These are phyloP conservation scores for Fragilariopsis cylindrus DNA, from an alignment of 108 stramenopile species.

Conservation along the genomic window DNA sequence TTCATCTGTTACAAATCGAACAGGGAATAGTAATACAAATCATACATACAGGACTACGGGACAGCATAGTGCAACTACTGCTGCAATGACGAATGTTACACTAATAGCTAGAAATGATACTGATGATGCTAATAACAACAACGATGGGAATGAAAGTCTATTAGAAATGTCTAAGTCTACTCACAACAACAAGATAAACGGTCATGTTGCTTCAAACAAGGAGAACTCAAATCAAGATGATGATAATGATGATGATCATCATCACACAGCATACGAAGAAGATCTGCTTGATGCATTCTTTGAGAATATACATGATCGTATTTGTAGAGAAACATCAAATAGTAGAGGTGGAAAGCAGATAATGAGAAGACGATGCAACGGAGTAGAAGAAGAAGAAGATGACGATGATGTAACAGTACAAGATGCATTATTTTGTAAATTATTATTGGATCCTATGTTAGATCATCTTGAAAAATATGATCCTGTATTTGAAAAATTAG, in stretches of 20 bases:
- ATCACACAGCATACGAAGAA: not conserved
- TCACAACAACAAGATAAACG: not conserved
- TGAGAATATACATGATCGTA: not conserved
- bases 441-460: not conserved
- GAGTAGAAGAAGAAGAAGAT: not conserved
- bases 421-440: not conserved
- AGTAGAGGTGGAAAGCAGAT: not conserved
- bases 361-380: not conserved
- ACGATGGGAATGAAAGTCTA: not conserved
- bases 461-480: conserved; percentile 4
- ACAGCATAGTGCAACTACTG: not conserved
- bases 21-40: too few relatives aligned
- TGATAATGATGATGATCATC: not conserved
- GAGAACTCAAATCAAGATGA: not conserved
- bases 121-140: not conserved
- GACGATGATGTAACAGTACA: too few relatives aligned
- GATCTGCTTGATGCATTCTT: conserved; percentile 6
- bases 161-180: not conserved
- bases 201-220: not conserved
- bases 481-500: conserved; percentile 2
- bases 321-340: not conserved
- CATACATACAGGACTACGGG: too few relatives aligned
- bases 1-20: too few relatives aligned
- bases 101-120: not conserved
- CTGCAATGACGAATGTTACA: not conserved